A percentile compares a stretch with the other conserved stretches of the same genome.
These are phyloP conservation scores for Pyrenochaeta sp. DNA, from an alignment of 2,329 filamentous ascomycete genomes.

Conservation along the genomic window DNA sequence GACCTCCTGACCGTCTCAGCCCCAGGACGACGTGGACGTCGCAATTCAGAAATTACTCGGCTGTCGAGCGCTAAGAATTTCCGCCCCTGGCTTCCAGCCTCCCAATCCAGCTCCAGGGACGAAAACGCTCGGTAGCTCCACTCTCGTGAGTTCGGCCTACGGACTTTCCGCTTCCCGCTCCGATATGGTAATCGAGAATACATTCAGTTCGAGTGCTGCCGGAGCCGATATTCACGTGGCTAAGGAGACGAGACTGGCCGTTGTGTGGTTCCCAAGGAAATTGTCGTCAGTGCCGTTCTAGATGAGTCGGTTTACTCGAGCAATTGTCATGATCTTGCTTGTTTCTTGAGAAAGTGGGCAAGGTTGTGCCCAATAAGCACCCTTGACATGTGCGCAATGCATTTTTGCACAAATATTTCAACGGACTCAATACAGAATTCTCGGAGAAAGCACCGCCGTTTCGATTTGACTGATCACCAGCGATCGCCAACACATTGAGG, in stretches of 20 bases:
- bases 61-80: slow-evolving; percentile 14
- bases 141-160: slow-evolving; percentile 24
- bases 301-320: neutral
- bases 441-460: too few relatives aligned
- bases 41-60: slow-evolving; percentile 5
- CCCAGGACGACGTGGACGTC: slow-evolving; percentile 20
- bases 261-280: too few relatives aligned
- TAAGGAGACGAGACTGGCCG: neutral
- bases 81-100: slow-evolving; percentile 6
- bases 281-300: too few relatives aligned
- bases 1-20: slow-evolving; percentile 13
- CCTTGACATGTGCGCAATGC: too few relatives aligned
- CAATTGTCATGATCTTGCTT: neutral
- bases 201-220: slow-evolving; percentile 8
- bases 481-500: neutral
- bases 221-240: slow-evolving; percentile 5
- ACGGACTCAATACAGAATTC: too few relatives aligned
- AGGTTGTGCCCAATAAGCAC: too few relatives aligned
- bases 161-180: slow-evolving; percentile 28
- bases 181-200: slow-evolving; percentile 6
- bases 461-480: neutral
- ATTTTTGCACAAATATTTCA: too few relatives aligned
- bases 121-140: slow-evolving; percentile 25
- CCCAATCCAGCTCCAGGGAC: slow-evolving; percentile 17
- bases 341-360: too few relatives aligned